phyloP scores from a whole-genome alignment of 2,329 filamentous ascomycete species.

The Fonsecaea pedrosoi region DNA sequence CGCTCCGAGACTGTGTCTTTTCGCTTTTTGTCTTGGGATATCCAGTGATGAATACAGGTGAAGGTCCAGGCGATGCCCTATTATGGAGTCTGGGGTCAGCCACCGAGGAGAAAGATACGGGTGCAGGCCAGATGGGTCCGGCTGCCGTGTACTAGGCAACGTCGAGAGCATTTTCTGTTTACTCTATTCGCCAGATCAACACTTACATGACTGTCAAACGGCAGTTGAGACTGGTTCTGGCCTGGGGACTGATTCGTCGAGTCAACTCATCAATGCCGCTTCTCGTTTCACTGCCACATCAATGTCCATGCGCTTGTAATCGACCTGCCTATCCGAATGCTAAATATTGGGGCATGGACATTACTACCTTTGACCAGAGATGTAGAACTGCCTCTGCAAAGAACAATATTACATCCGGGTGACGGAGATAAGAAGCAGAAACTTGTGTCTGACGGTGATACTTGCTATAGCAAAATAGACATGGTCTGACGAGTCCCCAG shows the following conservation, averaged over 20 bases:
- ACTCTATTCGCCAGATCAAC: not conserved
- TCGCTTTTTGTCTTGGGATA: conserved; percentile 16
- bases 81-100: conserved; percentile 1
- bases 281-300: not conserved
- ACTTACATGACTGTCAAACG: not conserved
- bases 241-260: not conserved
- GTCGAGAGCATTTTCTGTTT: not conserved
- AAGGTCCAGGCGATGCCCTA: conserved; percentile 4
- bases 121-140: not conserved
- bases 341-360: not conserved
- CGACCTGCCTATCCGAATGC: not conserved
- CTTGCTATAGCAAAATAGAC: not conserved
- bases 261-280: not conserved
- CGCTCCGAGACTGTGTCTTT: conserved; percentile 11
- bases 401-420: not conserved
- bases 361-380: not conserved
- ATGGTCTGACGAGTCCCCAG: too few species aligned
- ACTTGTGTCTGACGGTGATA: not conserved
- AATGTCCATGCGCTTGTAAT: not conserved
- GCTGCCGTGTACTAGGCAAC: not conserved
- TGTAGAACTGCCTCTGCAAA: not conserved
- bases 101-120: not conserved
- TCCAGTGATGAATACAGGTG: conserved; percentile 16
- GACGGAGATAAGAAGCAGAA: not conserved
- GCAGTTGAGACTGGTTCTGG: not conserved